Evolutionary conservation across 2,329 filamentous ascomycete species (phyloP).

Genomic region (Monosporascus sp.): DNA sequence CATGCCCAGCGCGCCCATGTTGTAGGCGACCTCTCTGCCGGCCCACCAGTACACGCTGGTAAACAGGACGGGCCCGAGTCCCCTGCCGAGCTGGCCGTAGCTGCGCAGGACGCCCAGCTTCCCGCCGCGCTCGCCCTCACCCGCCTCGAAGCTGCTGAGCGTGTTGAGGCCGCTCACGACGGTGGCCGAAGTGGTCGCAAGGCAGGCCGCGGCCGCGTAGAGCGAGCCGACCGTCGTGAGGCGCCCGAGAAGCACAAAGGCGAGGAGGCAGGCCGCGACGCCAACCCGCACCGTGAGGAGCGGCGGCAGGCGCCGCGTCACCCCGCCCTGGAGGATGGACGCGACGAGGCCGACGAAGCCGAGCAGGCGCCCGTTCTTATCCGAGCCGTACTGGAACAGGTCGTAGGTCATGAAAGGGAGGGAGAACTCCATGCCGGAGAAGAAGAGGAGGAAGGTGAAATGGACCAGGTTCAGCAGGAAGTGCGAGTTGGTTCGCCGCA

Average conservation of each 20-base stretch:
- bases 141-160: constrained; percentile 84
- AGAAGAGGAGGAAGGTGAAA: constrained; percentile 89
- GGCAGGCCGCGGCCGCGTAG: constrained; percentile 75
- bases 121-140: constrained; percentile 72
- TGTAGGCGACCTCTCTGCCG: constrained; percentile 80
- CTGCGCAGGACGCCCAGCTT: constrained; percentile 80
- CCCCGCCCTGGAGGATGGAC: constrained; percentile 86
- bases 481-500: constrained; percentile 73
- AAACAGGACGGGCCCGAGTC: constrained; percentile 82
- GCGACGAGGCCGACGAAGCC: constrained; percentile 90
- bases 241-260: constrained; percentile 74
- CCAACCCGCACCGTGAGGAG: constrained; percentile 76
- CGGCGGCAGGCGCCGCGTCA: constrained; percentile 80
- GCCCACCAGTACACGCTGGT: constrained; percentile 99
- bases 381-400: constrained; percentile 76
- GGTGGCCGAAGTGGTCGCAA: constrained; percentile 88
- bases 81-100: constrained; percentile 82
- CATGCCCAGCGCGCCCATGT: constrained; percentile 75
- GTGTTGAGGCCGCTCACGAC: constrained; percentile 94
- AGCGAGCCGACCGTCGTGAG: constrained; percentile 64
- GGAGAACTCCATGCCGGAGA: constrained; percentile 97
- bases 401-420: constrained; percentile 97
- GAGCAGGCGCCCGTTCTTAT: constrained; percentile 77
- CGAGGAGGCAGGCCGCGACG: constrained; percentile 68
- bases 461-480: constrained; percentile 78